These are phyloP conservation scores for Aspergillus chevalieri DNA, from an alignment of 2,329 filamentous ascomycete genomes.

Conservation along the genomic window DNA sequence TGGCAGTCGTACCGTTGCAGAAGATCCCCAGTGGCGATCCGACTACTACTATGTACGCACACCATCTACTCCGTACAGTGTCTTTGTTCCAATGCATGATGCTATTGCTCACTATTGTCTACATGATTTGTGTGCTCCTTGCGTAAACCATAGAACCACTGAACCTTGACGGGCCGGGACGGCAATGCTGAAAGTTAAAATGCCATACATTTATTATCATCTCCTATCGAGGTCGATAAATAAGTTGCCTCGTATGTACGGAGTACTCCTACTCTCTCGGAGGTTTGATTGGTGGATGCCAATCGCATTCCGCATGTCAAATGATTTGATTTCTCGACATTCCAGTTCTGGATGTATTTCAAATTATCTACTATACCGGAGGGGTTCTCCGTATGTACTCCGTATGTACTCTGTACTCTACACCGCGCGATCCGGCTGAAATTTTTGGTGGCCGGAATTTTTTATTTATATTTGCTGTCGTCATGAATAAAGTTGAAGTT, in stretches of 20 bases:
- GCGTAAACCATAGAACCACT: constrained; percentile 22
- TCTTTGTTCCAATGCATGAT: background rate
- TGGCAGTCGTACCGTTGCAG: background rate
- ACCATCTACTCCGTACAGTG: background rate
- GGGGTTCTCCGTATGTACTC: background rate
- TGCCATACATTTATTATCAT: background rate
- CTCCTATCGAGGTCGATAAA: background rate
- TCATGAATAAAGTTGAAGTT: constrained; percentile 2
- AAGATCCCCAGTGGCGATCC: background rate
- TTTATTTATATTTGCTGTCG: background rate
- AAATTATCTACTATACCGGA: constrained; percentile 4
- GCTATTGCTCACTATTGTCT: background rate
- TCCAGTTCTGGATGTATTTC: constrained; percentile 2
- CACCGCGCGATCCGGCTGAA: background rate
- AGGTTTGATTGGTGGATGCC: background rate
- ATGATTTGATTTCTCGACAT: background rate
- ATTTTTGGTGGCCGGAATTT: background rate
- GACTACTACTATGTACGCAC: background rate
- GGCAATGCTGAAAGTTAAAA: constrained; percentile 7
- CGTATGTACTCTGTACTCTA: background rate
- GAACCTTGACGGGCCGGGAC: constrained; percentile 37
- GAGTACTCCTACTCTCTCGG: background rate
- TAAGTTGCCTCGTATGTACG: background rate
- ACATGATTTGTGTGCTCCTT: constrained; percentile 18
- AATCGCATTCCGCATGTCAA: background rate